Conservation (phyloP, 345 rosid genomes). For the Pistacia atlantica region DNA sequence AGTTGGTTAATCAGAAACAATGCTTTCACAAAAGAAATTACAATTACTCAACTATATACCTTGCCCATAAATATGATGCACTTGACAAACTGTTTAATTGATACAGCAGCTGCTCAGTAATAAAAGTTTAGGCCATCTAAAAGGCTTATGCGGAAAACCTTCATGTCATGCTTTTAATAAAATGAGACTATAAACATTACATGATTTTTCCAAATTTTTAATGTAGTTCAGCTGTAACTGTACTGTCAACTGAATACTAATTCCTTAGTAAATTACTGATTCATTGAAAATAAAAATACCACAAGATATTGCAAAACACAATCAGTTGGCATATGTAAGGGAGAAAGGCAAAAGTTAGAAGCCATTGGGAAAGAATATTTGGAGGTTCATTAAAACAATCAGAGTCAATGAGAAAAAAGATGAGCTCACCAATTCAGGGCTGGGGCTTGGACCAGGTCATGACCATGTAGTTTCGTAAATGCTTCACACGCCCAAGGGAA, state of each 20-base stretch:
- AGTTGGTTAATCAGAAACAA: not conserved
- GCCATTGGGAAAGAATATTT: not conserved
- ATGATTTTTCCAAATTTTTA: not conserved
- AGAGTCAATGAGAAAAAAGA: conserved; percentile 3
- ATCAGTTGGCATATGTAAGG: not conserved
- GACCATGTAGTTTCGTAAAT: conserved; percentile 81
- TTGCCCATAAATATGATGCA: not conserved
- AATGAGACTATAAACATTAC: not conserved
- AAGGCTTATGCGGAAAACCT: not conserved
- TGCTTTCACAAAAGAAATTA: not conserved
- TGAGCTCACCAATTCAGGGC: conserved; percentile 63
- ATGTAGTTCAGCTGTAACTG: too few relatives aligned
- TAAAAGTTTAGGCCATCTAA: not conserved
- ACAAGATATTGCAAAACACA: not conserved
- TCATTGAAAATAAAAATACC: not conserved
- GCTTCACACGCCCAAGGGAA: conserved; percentile 99
- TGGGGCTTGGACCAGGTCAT: conserved; percentile 64
- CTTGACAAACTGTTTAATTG: not conserved
- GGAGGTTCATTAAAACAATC: not conserved
- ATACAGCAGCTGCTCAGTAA: not conserved
- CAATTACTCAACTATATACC: not conserved
- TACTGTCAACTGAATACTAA: not conserved
- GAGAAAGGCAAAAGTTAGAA: not conserved
- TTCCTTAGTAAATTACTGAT: not conserved
- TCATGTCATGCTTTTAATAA: not conserved